phyloP scores from a whole-genome alignment of 1,284 basidiomycete species.

The Exobasidium cylindrosporum region DNA sequence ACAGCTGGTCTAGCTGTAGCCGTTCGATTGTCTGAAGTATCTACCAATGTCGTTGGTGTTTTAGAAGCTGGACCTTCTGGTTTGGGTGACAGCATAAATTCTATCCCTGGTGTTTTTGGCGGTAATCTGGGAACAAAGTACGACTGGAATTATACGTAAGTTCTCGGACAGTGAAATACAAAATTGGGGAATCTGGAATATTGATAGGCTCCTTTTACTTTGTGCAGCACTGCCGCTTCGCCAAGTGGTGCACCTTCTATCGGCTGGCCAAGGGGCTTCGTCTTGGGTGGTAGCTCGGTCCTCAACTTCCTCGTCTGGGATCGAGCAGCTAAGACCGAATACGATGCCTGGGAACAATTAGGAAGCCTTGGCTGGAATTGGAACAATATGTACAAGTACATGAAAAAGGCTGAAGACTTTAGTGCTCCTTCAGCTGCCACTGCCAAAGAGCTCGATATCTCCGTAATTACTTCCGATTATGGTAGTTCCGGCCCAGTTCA shows the following conservation, averaged over 20 bases:
- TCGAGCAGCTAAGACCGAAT: constrained; percentile 48
- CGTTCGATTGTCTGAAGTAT: constrained; percentile 39
- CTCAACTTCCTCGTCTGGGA: constrained; percentile 56
- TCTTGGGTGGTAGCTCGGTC: constrained; percentile 52
- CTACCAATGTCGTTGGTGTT: constrained; percentile 42
- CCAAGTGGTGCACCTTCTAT: constrained; percentile 25
- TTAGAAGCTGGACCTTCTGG: constrained; percentile 42
- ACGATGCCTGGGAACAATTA: constrained; percentile 48
- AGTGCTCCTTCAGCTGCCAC: constrained; percentile 39
- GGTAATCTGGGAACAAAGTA: constrained; percentile 34
- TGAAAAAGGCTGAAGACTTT: constrained; percentile 56
- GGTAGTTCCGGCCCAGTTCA: constrained; percentile 46
- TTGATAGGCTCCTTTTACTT: background rate
- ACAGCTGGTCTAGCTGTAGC: constrained; percentile 36
- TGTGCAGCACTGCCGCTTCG: constrained; percentile 19
- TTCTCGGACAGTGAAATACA: background rate
- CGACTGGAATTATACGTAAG: constrained; percentile 45
- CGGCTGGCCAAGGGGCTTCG: constrained; percentile 50
- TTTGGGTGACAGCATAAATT: constrained; percentile 35
- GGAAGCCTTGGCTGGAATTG: constrained; percentile 53
- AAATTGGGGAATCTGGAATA: too few relatives aligned
- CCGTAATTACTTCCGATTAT: constrained; percentile 40
- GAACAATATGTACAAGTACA: constrained; percentile 54
- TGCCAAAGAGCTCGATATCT: constrained; percentile 32
- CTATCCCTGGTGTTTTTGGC: constrained; percentile 34